phyloP scores from a whole-genome alignment of 768 basidiomycete species.

The Suillus discolor region DNA sequence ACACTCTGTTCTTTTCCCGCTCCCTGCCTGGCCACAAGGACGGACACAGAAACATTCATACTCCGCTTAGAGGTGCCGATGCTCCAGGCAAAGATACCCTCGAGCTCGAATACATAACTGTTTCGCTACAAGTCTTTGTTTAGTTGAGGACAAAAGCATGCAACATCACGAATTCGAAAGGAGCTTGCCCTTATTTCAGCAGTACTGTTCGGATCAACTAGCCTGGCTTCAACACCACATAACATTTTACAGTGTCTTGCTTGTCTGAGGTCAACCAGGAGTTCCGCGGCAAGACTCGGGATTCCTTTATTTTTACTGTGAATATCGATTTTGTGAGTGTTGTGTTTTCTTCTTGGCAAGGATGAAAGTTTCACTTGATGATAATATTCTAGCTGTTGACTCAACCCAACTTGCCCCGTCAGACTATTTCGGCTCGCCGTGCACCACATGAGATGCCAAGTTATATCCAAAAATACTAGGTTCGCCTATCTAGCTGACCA shows the following conservation, averaged over 20 bases:
- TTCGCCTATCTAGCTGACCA: not conserved
- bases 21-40: no score
- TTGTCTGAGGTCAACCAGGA: not conserved
- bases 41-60: no score
- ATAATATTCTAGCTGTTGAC: not conserved
- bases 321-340: not conserved
- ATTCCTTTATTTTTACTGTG: not conserved
- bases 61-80: no score
- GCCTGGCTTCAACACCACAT: not conserved
- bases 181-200: no score
- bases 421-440: not conserved
- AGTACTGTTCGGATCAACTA: not conserved
- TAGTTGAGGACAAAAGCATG: not conserved
- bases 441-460: not conserved
- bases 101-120: not conserved
- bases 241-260: not conserved
- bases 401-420: not conserved
- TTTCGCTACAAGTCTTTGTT: not conserved
- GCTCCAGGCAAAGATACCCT: no score
- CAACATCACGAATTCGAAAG: not conserved
- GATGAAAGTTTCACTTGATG: not conserved
- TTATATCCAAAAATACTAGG: not conserved
- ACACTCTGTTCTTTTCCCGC: no score
- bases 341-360: not conserved
- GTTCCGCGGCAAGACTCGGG: not conserved